Evolutionary conservation across 2,329 filamentous ascomycete species (phyloP).

Genomic region (Blastomyces gilchristii): DNA sequence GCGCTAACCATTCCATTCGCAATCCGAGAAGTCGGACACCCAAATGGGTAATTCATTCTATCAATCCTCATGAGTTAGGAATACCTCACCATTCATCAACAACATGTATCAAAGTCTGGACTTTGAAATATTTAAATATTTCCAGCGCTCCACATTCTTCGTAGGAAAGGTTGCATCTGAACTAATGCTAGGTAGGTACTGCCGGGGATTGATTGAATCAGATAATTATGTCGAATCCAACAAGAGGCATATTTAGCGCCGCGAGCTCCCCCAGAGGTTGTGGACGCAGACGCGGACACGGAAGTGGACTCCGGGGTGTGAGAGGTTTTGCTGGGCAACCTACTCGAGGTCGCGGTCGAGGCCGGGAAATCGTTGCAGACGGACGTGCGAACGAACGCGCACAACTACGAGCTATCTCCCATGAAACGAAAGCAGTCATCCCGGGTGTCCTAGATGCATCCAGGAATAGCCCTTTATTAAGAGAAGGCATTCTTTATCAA

Average conservation of each 20-base stretch:
- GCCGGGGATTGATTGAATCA: neutral
- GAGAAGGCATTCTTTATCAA: slow-evolving; percentile 7
- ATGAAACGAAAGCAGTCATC: slow-evolving; percentile 1
- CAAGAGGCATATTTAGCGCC: neutral
- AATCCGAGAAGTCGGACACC: neutral
- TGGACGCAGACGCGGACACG: neutral
- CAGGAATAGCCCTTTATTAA: neutral
- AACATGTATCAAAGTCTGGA: neutral
- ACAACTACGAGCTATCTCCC: slow-evolving; percentile 3
- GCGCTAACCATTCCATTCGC: neutral
- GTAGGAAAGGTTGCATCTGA: neutral
- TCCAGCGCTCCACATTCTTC: neutral
- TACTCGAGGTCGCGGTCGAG: slow-evolving; percentile 1
- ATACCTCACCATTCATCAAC: neutral
- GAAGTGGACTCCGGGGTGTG: neutral
- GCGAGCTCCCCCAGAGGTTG: neutral
- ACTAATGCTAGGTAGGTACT: neutral
- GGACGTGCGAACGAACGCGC: neutral
- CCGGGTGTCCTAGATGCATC: neutral
- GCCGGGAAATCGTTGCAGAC: neutral
- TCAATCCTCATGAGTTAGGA: neutral
- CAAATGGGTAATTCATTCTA: neutral
- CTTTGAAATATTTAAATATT: neutral
- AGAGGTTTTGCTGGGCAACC: neutral
- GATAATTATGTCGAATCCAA: neutral